Base-by-base conservation (phyloP, 257 asterid genomes). In the Phtheirospermum japonicum region DNA sequence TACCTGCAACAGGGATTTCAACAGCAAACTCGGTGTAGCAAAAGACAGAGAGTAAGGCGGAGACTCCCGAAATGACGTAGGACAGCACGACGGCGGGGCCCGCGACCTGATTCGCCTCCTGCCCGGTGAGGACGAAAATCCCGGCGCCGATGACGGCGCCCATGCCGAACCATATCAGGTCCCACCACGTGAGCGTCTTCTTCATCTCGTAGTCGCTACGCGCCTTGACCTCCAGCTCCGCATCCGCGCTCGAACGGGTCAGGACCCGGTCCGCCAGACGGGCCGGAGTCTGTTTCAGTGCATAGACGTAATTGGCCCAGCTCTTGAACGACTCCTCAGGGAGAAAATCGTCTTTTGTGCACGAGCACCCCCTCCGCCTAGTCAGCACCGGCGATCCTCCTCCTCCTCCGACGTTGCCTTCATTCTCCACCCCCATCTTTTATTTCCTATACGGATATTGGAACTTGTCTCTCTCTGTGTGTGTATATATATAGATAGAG, bases 1-100 rank as follows among this genome's bases (percentile, higher is more conserved):
- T n/a, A n/a, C n/a, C n/a, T n/a, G n/a, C n/a, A n/a, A n/a, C n/a
- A n/a, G n/a, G n/a, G n/a, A n/a, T n/a, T n/a, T n/a, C n/a, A n/a
- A n/a, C n/a, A n/a, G n/a, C n/a, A n/a, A n/a, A n/a, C n/a, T n/a
- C n/a, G n/a, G n/a, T n/a, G n/a, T n/a, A n/a, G n/a, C n/a, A n/a
- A n/a, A n/a, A n/a, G n/a, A n/a, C n/a, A n/a, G n/a, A 80, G 28
- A 88, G 92, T 85, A 88, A 26, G 34, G 95, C 95, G 5, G 95
- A 88, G 64, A 83, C 4, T 10, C 96, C 95, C 2, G 96, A 85
- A 4, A 88, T 84, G 1, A 66, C 88, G 72, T 73, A 84, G 43
- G 88, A 84, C 6, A 84, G 69, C 26, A 84, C 88, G 46, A 82
- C 84, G 50, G 92, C 86, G 14, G 92, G 88, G 37, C 92, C 92